phyloP scores from a whole-genome alignment of 108 stramenopile species.

The Skeletonema grethae region DNA sequence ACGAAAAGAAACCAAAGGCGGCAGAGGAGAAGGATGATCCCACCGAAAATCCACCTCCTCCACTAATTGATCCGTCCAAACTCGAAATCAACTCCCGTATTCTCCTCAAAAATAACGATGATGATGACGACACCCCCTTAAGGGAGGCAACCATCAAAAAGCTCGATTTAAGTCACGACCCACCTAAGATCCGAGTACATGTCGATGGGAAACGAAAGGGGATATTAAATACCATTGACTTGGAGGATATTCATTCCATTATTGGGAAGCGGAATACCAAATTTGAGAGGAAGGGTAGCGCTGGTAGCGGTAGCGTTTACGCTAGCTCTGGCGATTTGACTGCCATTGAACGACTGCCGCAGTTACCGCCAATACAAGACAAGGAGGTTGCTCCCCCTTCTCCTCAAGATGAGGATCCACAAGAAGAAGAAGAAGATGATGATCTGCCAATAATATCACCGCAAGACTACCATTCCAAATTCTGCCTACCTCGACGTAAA shows the following conservation, averaged over 20 bases:
- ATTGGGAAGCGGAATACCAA: not conserved
- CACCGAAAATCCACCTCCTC: not conserved
- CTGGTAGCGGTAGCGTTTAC: not conserved
- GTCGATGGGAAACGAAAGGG: slow-evolving; percentile 1
- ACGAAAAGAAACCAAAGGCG: too few relatives aligned
- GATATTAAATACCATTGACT: not conserved
- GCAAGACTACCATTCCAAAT: not conserved
- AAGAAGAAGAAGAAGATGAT: too few relatives aligned
- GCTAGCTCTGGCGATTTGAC: not conserved
- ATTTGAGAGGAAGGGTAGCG: not conserved
- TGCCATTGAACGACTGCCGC: not conserved
- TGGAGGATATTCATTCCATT: not conserved
- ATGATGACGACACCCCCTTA: not conserved
- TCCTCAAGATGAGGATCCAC: too few relatives aligned
- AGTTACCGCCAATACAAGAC: not conserved
- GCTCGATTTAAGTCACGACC: not conserved
- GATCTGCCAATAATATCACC: not conserved
- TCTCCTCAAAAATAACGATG: not conserved
- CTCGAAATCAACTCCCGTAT: not conserved
- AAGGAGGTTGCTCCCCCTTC: too few relatives aligned
- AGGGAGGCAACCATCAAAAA: not conserved
- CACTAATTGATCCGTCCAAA: not conserved
- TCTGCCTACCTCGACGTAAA: not conserved
- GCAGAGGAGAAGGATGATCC: too few relatives aligned
- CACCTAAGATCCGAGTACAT: not conserved